Evolutionary conservation across 495 filamentous ascomycete species (phyloP).

Genomic region (Daldinia vernicosa): DNA sequence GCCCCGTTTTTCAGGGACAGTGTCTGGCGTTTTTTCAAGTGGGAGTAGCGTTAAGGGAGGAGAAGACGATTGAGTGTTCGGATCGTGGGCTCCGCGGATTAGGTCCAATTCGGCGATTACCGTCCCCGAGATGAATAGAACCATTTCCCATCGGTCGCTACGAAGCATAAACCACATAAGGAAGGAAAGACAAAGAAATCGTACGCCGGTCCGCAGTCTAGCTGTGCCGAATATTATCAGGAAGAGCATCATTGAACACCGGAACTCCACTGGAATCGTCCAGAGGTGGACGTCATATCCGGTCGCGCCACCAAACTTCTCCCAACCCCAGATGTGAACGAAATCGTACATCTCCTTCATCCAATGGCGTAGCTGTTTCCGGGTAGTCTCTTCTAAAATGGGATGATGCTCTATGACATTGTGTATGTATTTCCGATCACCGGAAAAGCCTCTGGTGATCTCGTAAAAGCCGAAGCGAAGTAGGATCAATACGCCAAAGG

Average conservation of each 20-base stretch:
- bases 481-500: slow-evolving; percentile 65
- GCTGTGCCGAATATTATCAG: slow-evolving; percentile 61
- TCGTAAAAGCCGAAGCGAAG: slow-evolving; percentile 62
- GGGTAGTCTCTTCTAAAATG: slow-evolving; percentile 29
- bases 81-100: slow-evolving; percentile 43
- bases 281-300: slow-evolving; percentile 73
- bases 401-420: slow-evolving; percentile 57
- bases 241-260: slow-evolving; percentile 72
- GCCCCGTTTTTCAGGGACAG: slow-evolving; percentile 15
- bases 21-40: slow-evolving; percentile 23
- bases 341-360: slow-evolving; percentile 47
- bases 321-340: slow-evolving; percentile 55
- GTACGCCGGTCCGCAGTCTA: slow-evolving; percentile 39
- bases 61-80: slow-evolving; percentile 24
- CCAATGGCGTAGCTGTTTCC: slow-evolving; percentile 50
- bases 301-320: slow-evolving; percentile 53
- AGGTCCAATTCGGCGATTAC: slow-evolving; percentile 53
- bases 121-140: slow-evolving; percentile 54
- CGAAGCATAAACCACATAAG: slow-evolving; percentile 48
- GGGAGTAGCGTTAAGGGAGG: slow-evolving; percentile 32
- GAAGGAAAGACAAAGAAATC: slow-evolving; percentile 40
- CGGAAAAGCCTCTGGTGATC: slow-evolving; percentile 52
- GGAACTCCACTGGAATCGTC: slow-evolving; percentile 79
- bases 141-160: slow-evolving; percentile 54
- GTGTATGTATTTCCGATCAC: slow-evolving; percentile 46